Evolutionary conservation across 441 rosid genomes (phyloP).

Genomic region (Populus hybrid): DNA sequence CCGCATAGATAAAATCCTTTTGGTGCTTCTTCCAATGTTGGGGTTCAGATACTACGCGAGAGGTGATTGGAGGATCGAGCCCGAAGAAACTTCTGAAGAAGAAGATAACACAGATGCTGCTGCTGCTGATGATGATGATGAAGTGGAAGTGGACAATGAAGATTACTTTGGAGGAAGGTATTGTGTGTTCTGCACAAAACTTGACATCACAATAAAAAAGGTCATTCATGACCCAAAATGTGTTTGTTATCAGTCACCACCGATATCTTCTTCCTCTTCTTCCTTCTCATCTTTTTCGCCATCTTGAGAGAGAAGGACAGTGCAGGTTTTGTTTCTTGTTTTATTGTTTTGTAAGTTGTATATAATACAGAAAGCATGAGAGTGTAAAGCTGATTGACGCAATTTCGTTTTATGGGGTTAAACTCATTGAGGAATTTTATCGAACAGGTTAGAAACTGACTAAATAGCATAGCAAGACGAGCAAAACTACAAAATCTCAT

Average conservation of each 20-base stretch:
- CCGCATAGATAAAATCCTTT: constrained; percentile 38
- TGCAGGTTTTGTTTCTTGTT: background rate
- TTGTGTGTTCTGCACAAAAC: constrained; percentile 62
- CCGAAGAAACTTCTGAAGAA: constrained; percentile 25
- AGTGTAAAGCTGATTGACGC: background rate
- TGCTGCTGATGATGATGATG: background rate
- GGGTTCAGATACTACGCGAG: constrained; percentile 46
- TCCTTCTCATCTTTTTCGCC: constrained; percentile 28
- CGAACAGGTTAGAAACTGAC: constrained; percentile 20
- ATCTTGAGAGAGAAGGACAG: background rate
- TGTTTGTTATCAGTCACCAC: constrained; percentile 40
- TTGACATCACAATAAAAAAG: constrained; percentile 39
- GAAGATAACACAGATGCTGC: constrained; percentile 16
- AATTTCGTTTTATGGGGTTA: background rate
- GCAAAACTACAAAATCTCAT: background rate
- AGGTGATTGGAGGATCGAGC: constrained; percentile 18
- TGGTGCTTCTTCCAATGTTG: constrained; percentile 37
- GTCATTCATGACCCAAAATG: constrained; percentile 49
- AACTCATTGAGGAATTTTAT: constrained; percentile 23
- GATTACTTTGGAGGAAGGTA: constrained; percentile 31
- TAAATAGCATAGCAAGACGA: background rate
- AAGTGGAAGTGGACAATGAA: constrained; percentile 7
- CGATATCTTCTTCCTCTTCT: constrained; percentile 37
- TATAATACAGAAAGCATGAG: constrained; percentile 20
- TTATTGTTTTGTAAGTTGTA: constrained; percentile 18